Conservation (phyloP, 2,329 filamentous ascomycete species). For the Alternaria arbusti region DNA sequence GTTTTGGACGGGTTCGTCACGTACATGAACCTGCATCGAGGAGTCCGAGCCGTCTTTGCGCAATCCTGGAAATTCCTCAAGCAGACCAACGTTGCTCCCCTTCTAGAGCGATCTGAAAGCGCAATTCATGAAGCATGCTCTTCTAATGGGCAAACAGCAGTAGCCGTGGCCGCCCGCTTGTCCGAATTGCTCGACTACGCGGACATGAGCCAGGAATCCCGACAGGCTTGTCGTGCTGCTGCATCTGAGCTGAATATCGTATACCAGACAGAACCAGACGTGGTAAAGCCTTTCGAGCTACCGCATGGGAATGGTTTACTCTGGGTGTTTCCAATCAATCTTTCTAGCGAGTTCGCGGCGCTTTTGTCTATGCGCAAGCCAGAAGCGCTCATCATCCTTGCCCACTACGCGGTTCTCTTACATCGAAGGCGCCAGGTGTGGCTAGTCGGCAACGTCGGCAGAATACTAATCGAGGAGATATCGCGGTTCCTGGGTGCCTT, state of each 20-base stretch:
- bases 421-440: constrained; percentile 21
- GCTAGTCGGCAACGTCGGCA: constrained; percentile 20
- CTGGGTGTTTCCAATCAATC: constrained; percentile 25
- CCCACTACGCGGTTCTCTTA: constrained; percentile 28
- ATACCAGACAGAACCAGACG: not conserved
- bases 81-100: not conserved
- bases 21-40: constrained; percentile 3
- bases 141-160: not conserved
- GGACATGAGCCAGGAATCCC: not conserved
- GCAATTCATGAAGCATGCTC: no score
- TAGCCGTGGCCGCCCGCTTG: not conserved
- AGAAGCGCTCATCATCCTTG: constrained; percentile 29
- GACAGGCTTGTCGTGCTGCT: not conserved
- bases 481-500: constrained; percentile 19
- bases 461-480: constrained; percentile 22
- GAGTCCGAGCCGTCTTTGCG: not conserved
- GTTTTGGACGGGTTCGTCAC: not conserved
- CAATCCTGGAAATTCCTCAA: not conserved
- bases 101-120: no score
- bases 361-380: constrained; percentile 24
- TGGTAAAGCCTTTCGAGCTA: not conserved
- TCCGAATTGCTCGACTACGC: not conserved
- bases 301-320: constrained; percentile 11
- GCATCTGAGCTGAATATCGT: not conserved
- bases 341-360: constrained; percentile 24